Base-by-base conservation (phyloP, 1,139 yeast species). In the Pichia sp. region DNA sequence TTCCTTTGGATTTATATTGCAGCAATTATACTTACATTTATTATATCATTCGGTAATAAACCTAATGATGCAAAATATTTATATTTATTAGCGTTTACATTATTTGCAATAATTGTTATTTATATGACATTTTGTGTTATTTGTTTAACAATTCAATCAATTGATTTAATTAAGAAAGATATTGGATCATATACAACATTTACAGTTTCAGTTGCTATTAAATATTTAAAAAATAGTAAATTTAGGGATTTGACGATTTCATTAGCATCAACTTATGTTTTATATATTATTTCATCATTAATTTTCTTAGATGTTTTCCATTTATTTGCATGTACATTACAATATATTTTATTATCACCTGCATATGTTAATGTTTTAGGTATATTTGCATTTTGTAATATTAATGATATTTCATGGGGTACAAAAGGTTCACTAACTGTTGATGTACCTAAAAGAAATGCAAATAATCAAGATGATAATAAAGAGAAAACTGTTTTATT, bases 41-140 rank as follows among this genome's bases (percentile, higher is more conserved):
- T 92, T 47, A 70, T 92, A 51, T 82, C 96, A 45, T 83, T 92
- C 63, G 98, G 98, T 59, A 92, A 92, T 62, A 82, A 89, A 47
- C 98, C 98, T 3, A 82, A 81, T 57, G 97, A 97, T 46, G 87
- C 97, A 0, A 87, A 84, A 51, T 70, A 71, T 55, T 81, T 87
- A 54, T 92, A 92, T 61, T 67, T 84, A 49, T 73, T 82, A 16
- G 86, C 89, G 53, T 94, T 87, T 51, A 65, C 78, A 41, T 84
- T 92, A 70, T 92, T 90, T 67, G 94, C 96, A 1, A 70, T 86
- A n/a, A 71, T 92, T 57, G 90, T 92, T 96, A 81, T 80, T 1
- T 92, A 92, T 60, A 85, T 92, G 81, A 74, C 89, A 42, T 85
- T 87, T 64, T 89, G 96, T 37, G 92, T 95, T 25, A 71, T 90